Evolutionary conservation across 2,329 filamentous ascomycete genomes (phyloP), one percentile per base, ranked within the genome.

Genomic region (Apiospora phragmitis): DNA sequence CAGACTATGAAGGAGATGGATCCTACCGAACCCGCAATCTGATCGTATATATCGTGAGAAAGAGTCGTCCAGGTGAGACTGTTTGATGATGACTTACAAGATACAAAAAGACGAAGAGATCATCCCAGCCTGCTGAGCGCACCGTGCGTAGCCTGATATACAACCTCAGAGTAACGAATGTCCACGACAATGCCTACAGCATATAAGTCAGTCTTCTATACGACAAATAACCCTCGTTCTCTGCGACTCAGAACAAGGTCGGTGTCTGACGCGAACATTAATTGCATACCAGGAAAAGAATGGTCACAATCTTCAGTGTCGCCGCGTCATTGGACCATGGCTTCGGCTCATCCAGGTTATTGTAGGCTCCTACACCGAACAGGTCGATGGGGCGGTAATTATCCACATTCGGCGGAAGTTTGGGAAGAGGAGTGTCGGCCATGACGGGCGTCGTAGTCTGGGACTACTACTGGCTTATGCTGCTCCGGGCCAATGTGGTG

Each of bases 81-180:
- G n/a, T 16, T 18, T 41, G 26, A 43, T 24, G 2, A 16, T 24
- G 26, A 70, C 76, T 49, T 74, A 81, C 77, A 71, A 78, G 70
- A 68, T 78, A 80, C 26, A 81, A 66, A 1, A 80, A 69, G 24
- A 82, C 77, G 51, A 81, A 81, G 0, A 81, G 35, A 71, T 82
- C 80, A 67, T 82, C 81, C 77, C 76, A 80, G 24, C 81, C 80
- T 5, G 79, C 69, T 26, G 77, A 76, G 38, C 71, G 73, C 41
- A 80, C 70, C 41, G 76, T 72, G 26, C 68, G 59, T 32, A 75
- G 72, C 18, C 80, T 77, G 8, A 78, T 75, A 45, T 76, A 78
- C 70, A 80, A 45, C 65, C 78, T 73, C 43, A 79, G 67, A 35
- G 43, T 42, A 7, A 79, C 77, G 65, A 77, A 79, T 29, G 75